These are phyloP conservation scores for Cucumis cinereus DNA, from an alignment of 306 rosid species.

Conservation along the genomic window DNA sequence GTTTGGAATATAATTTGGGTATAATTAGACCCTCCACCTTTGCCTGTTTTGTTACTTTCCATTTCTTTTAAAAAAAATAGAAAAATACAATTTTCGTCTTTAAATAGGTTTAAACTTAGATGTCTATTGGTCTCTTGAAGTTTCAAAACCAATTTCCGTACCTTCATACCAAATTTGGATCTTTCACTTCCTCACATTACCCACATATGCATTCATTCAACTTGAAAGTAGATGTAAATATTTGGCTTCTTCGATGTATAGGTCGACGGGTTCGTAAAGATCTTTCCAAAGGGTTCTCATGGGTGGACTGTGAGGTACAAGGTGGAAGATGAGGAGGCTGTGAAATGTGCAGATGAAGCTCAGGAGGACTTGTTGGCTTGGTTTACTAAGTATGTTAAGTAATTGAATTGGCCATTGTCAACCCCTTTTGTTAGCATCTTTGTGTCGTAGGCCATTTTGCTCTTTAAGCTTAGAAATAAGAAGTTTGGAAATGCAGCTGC, in stretches of 20 bases:
- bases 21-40: too few species aligned
- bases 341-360: slow-evolving; percentile 51
- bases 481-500: background rate
- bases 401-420: background rate
- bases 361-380: slow-evolving; percentile 53
- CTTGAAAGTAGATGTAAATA: background rate
- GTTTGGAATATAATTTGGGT: too few species aligned
- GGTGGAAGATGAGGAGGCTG: slow-evolving; percentile 30
- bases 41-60: too few species aligned
- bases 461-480: background rate
- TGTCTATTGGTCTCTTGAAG: too few species aligned
- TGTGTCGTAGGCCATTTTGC: background rate
- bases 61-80: too few species aligned
- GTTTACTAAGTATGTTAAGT: slow-evolving; percentile 19
- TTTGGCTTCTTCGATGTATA: background rate
- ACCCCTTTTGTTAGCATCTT: background rate
- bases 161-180: background rate
- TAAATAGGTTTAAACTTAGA: too few species aligned
- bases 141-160: too few species aligned
- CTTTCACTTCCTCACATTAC: background rate
- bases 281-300: slow-evolving; percentile 44
- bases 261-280: slow-evolving; percentile 46
- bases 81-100: too few species aligned
- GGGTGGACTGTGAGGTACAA: slow-evolving; percentile 51
- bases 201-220: background rate